These are phyloP conservation scores for Paxillus involutus DNA, from an alignment of 768 basidiomycete genomes.

Conservation along the genomic window DNA sequence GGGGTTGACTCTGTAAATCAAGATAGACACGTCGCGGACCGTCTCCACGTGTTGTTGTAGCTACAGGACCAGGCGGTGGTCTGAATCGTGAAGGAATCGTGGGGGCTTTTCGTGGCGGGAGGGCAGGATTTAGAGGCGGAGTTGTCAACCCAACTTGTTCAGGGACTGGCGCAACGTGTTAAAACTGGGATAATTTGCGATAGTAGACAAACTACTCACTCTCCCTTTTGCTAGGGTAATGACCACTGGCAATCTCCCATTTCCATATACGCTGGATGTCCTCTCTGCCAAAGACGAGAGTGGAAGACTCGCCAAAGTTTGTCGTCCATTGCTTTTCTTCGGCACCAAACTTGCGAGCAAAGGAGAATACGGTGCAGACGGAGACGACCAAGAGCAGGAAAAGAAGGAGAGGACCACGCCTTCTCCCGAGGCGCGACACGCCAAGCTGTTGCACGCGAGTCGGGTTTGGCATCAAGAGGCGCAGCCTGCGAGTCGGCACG, in stretches of 20 bases:
- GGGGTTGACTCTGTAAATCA: conserved; percentile 60
- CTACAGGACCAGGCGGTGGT: conserved; percentile 44
- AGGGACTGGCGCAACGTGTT: conserved; percentile 52
- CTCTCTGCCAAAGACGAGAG: conserved; percentile 71
- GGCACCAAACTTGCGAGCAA: conserved; percentile 60
- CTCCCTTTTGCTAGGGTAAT: conserved; percentile 82
- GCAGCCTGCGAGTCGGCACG: conserved; percentile 52
- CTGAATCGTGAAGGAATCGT: conserved; percentile 50
- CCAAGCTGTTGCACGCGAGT: conserved; percentile 56
- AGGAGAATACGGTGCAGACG: conserved; percentile 57
- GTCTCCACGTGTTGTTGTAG: conserved; percentile 62
- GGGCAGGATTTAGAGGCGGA: conserved; percentile 67
- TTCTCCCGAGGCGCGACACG: conserved; percentile 56
- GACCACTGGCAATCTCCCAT: conserved; percentile 93
- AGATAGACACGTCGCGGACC: conserved; percentile 81
- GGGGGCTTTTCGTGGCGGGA: conserved; percentile 54
- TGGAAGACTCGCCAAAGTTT: conserved; percentile 59
- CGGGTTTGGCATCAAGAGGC: conserved; percentile 61
- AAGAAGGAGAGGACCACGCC: conserved; percentile 55
- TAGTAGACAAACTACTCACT: conserved; percentile 47
- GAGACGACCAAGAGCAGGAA: conserved; percentile 45
- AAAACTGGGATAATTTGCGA: not conserved
- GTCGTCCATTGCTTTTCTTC: conserved; percentile 64
- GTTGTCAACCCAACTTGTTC: conserved; percentile 59
- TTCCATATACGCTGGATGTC: conserved; percentile 91